Evolutionary conservation across 164 flowering plant species (phyloP), one percentile per base, ranked within the genome.

Genomic region (Chimonanthus salicifolius): DNA sequence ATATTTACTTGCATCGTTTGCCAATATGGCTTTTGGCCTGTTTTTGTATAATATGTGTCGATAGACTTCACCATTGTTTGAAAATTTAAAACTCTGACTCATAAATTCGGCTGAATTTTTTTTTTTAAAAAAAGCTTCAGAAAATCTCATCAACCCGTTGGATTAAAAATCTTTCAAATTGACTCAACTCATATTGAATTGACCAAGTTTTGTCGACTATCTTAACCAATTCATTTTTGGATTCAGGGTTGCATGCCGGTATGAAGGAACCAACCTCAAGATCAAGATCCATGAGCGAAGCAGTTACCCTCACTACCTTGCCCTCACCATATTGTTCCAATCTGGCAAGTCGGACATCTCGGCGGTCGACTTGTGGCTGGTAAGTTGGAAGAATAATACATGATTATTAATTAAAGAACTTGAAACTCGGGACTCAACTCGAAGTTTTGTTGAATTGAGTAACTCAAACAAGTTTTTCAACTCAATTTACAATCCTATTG

Each of bases 311-410:
- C 48, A 82, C 11, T 94, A 92, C 84, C 67, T 94, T 67, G 94
- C 99, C 69, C 46, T 92, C 2, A 72, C 85, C 18, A 16, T 84
- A 2, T 10, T 91, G 20, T 89, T 89, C 84, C 85, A 82, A 74
- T 82, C 81, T 7, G 92, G 93, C 33, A 58, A 63, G 65, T 78
- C 78, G 7, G 95, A 92, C 58, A 80, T 92, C 75, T 49, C 74
- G 2, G 87, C 81, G 0, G 83, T 85, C n/a, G 85, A 91, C 11
- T 47, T 91, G 11, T 89, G 95, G 92, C 88, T 80, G 97, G 98
- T 91, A 84, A 2, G 50, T 7, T 33, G 33, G 33, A 33, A 33
- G 33, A 33, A 33, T 33, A 33, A 33, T 33, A 33, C 33, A 33
- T 33, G 33, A 1, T 33, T 33, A 33, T 33, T 33, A 33, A 33